Conservation (phyloP, 2,329 filamentous ascomycete species). For the Coniosporium tulheliwenetii region DNA sequence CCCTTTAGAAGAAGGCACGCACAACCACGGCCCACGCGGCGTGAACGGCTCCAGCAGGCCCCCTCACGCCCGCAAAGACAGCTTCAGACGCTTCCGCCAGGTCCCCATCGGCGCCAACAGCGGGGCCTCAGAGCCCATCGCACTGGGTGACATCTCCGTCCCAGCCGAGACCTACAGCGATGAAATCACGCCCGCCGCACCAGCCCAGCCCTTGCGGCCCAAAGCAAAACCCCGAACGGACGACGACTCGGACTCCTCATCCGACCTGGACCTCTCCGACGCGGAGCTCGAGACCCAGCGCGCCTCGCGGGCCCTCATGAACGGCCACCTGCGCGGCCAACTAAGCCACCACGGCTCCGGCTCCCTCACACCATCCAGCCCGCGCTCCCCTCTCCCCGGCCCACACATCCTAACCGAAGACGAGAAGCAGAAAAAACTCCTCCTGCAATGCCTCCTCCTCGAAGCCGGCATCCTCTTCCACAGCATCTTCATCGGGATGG, state of each 20-base stretch:
- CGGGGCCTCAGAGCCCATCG: neutral
- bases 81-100: slow-evolving; percentile 2
- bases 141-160: neutral
- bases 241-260: slow-evolving; percentile 10
- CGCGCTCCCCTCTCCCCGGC: slow-evolving; percentile 1
- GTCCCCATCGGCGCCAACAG: neutral
- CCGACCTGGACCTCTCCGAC: slow-evolving; percentile 16
- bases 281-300: slow-evolving; percentile 15
- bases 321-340: slow-evolving; percentile 2
- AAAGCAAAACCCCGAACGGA: slow-evolving; percentile 6
- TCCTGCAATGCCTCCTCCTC: slow-evolving; percentile 58
- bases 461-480: slow-evolving; percentile 70
- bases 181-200: neutral
- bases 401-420: neutral
- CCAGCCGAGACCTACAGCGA: neutral
- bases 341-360: slow-evolving; percentile 2
- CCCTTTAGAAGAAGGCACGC: slow-evolving; percentile 11
- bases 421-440: slow-evolving; percentile 42
- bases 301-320: neutral
- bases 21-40: slow-evolving; percentile 4
- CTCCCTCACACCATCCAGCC: neutral
- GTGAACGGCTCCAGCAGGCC: neutral
- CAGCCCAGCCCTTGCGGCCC: slow-evolving; percentile 7
- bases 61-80: neutral
- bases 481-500: slow-evolving; percentile 62